Percentiles rank a stretch among this genome's conserved stretches.
phyloP scores from a whole-genome alignment of 1,284 basidiomycete genomes.

The Apiotrichum montevideense region DNA sequence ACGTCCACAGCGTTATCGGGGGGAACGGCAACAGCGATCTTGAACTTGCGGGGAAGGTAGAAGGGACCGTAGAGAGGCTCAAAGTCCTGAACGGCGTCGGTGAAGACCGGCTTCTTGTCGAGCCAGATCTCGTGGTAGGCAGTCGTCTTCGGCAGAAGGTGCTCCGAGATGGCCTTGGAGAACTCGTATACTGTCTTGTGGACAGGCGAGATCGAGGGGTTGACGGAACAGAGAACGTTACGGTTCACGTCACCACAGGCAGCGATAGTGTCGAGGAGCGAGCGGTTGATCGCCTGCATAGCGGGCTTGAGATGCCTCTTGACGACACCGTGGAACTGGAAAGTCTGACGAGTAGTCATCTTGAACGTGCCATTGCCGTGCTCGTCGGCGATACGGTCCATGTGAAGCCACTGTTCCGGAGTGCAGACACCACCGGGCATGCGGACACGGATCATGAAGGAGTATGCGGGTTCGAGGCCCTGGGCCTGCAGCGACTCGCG shows the following conservation, averaged over 20 bases:
- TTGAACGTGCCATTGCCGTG: conserved; percentile 94
- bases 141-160: conserved; percentile 80
- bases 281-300: conserved; percentile 93
- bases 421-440: conserved; percentile 93
- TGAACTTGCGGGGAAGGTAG: conserved; percentile 98
- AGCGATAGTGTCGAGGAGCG: conserved; percentile 88
- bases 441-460: conserved; percentile 97
- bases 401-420: conserved; percentile 86
- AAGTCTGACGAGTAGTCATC: conserved; percentile 96
- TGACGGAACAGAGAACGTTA: conserved; percentile 88
- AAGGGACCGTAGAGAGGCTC: conserved; percentile 96
- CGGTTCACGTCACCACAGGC: conserved; percentile 92
- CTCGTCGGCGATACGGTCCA: conserved; percentile 93
- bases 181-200: conserved; percentile 83
- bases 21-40: conserved; percentile 92
- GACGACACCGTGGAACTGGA: conserved; percentile 98
- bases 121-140: conserved; percentile 99
- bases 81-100: conserved; percentile 83
- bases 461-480: conserved; percentile 91
- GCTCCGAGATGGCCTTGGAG: conserved; percentile 76
- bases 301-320: conserved; percentile 93
- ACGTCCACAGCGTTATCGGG: conserved; percentile 96
- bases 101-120: conserved; percentile 88
- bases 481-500: conserved; percentile 89
- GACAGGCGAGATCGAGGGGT: conserved; percentile 77